phyloP scores from a whole-genome alignment of 106 monocot genomes.

The Allium cepa region DNA sequence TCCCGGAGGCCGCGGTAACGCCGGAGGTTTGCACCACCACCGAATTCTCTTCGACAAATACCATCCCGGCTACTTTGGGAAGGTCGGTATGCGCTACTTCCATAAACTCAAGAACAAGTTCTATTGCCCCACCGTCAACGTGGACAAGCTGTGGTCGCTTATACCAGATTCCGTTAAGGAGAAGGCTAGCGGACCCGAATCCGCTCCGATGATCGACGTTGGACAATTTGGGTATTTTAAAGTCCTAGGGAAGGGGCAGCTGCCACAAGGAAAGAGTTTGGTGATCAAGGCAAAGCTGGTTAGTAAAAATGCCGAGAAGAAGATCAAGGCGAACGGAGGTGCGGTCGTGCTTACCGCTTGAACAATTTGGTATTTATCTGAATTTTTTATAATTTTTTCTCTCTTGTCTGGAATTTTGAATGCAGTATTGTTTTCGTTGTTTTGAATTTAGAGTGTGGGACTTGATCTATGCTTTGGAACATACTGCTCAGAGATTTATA shows the following conservation, averaged over 20 bases:
- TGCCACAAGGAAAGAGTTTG: constrained; percentile 16
- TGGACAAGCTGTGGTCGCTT: constrained; percentile 46
- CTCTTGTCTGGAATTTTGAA: too few relatives aligned
- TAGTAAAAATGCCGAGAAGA: constrained; percentile 39
- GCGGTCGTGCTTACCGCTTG: constrained; percentile 37
- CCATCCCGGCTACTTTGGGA: constrained; percentile 36
- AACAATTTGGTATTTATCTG: not conserved
- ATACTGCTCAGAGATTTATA: too few relatives aligned
- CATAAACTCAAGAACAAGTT: constrained; percentile 43
- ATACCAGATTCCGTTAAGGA: constrained; percentile 38
- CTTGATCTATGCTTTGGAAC: too few relatives aligned
- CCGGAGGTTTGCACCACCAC: constrained; percentile 42
- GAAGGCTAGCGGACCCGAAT: not conserved
- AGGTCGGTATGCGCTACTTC: constrained; percentile 43
- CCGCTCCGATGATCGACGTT: constrained; percentile 32
- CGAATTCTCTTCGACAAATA: constrained; percentile 39
- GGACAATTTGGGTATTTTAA: constrained; percentile 39
- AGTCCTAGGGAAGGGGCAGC: constrained; percentile 36
- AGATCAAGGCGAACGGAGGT: constrained; percentile 34
- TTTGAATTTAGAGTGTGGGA: too few relatives aligned
- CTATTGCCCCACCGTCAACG: constrained; percentile 32
- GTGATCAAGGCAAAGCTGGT: constrained; percentile 49
- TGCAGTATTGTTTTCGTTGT: too few relatives aligned
- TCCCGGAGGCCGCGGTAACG: constrained; percentile 7
- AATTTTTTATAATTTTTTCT: too few relatives aligned